Conservation (phyloP, 2,329 filamentous ascomycete genomes). For the Diaporthe batatas region DNA sequence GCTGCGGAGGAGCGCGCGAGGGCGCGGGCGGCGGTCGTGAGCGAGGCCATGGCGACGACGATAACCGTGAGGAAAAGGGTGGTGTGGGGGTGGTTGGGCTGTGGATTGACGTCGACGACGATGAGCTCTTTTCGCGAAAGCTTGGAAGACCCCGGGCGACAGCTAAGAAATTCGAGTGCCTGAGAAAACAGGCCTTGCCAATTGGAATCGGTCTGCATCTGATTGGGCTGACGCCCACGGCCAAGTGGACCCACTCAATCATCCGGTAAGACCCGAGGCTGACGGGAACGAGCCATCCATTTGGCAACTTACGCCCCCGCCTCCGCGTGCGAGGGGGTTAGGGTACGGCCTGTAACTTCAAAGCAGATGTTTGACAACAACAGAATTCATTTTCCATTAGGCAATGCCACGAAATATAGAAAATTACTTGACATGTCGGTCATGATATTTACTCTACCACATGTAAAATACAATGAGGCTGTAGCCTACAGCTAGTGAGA, state of each 20-base stretch:
- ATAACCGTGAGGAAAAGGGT: conserved; percentile 42
- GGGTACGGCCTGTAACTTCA: neutral
- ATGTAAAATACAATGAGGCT: neutral
- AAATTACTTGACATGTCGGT: neutral
- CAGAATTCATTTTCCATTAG: neutral
- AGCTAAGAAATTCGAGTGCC: conserved; percentile 43
- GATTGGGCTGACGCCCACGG: conserved; percentile 38
- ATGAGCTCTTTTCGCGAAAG: conserved; percentile 64
- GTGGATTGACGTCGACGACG: conserved; percentile 47
- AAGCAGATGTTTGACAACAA: neutral
- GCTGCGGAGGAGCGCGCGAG: conserved; percentile 68
- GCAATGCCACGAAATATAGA: too few species aligned
- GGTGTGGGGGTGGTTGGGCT: conserved; percentile 47
- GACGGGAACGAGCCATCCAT: too few species aligned
- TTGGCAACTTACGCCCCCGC: too few species aligned
- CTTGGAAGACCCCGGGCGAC: conserved; percentile 46
- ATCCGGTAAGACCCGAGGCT: conserved; percentile 36
- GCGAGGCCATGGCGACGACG: conserved; percentile 72
- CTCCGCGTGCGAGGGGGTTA: neutral
- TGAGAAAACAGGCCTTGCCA: conserved; percentile 41
- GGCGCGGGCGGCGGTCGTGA: conserved; percentile 76
- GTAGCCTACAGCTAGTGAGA: neutral
- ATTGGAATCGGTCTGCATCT: conserved; percentile 40
- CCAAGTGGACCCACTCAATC: conserved; percentile 18
- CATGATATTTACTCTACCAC: neutral